Conservation (phyloP, 768 basidiomycete genomes). For the Termitomyces sp. region DNA sequence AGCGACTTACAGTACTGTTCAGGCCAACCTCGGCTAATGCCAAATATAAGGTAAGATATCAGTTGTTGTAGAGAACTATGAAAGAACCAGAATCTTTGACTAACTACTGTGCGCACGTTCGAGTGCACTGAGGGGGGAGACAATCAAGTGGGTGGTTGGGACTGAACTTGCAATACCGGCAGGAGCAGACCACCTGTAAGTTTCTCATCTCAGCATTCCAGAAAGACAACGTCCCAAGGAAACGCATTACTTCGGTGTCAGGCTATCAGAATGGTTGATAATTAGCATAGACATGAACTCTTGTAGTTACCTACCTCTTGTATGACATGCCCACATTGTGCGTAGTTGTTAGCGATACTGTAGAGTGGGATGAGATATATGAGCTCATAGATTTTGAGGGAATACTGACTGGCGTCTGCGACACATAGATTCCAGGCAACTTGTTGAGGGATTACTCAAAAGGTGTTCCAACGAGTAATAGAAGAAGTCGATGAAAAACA, state of each 20-base stretch:
- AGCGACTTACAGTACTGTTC: slow-evolving; percentile 38
- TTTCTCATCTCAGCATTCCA: neutral
- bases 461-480: neutral
- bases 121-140: slow-evolving; percentile 34
- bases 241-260: neutral
- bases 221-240: neutral
- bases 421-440: neutral
- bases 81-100: slow-evolving; percentile 5
- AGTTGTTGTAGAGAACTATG: neutral
- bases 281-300: no score
- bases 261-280: neutral
- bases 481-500: neutral
- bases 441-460: neutral
- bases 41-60: neutral
- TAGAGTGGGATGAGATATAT: neutral
- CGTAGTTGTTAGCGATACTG: neutral
- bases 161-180: slow-evolving; percentile 44
- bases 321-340: neutral
- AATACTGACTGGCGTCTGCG: neutral
- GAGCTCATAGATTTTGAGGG: neutral
- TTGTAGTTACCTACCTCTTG: neutral
- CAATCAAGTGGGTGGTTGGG: slow-evolving; percentile 43
- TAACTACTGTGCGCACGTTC: slow-evolving; percentile 40
- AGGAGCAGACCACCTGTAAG: slow-evolving; percentile 3
- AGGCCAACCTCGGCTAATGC: slow-evolving; percentile 36